A percentile compares a stretch with the other conserved stretches of the same genome.
Evolutionary conservation across 306 rosid species (phyloP).

Genomic region (Betula pendula): DNA sequence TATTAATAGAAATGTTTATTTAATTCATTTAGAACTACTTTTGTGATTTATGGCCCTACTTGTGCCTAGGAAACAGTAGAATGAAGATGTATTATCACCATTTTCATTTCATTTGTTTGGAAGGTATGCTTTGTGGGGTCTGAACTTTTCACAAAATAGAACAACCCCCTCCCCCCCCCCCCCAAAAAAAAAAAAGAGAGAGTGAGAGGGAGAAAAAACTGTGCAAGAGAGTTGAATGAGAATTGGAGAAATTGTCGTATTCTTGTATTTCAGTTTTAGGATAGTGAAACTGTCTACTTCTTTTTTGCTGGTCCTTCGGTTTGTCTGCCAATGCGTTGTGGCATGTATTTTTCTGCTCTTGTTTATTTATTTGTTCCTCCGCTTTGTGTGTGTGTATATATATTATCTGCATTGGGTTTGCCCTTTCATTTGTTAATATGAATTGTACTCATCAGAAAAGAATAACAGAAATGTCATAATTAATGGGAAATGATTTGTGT

Average conservation of each 20-base stretch:
- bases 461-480: no score
- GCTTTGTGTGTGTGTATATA: background rate
- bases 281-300: background rate
- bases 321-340: background rate
- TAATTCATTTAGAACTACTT: background rate
- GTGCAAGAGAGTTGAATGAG: conserved; percentile 1
- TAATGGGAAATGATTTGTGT: no score
- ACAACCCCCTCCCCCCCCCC: no score
- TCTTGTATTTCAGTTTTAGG: background rate
- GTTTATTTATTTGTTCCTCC: background rate
- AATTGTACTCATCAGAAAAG: no score
- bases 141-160: background rate
- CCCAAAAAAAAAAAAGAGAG: no score
- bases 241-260: background rate
- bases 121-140: background rate
- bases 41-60: background rate
- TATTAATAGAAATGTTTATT: no score
- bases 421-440: background rate
- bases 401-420: background rate
- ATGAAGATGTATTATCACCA: background rate
- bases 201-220: background rate
- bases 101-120: background rate
- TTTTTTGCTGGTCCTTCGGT: background rate
- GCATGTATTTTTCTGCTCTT: background rate
- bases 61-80: background rate